These are phyloP conservation scores for Vaccinium macrocarpon DNA, from an alignment of 148 eudicot species.

Conservation along the genomic window DNA sequence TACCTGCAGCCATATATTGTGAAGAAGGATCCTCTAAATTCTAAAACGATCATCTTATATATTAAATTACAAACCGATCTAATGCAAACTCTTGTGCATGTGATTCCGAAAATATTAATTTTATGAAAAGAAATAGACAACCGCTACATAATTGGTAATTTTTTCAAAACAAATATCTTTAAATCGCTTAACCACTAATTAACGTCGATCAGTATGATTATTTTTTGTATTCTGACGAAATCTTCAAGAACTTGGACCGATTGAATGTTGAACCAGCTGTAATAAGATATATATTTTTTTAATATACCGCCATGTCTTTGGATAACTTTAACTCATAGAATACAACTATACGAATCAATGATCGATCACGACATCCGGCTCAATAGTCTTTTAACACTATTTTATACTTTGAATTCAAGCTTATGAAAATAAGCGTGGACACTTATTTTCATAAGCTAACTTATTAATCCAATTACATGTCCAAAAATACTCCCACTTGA, in stretches of 20 bases:
- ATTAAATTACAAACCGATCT: neutral
- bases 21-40: neutral
- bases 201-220: neutral
- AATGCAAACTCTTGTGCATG: neutral
- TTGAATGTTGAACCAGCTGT: neutral
- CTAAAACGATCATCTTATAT: neutral
- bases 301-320: neutral
- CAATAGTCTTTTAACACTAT: neutral
- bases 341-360: neutral
- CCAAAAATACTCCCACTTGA: neutral
- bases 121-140: neutral
- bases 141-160: neutral
- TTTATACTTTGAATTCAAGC: neutral
- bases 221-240: neutral
- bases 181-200: neutral
- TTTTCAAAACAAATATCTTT: neutral
- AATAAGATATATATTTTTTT: neutral
- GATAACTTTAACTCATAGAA: neutral
- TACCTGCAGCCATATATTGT: neutral
- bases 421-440: neutral
- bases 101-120: neutral
- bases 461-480: neutral
- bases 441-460: neutral
- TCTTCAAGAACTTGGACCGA: neutral
- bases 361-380: neutral